A percentile compares a stretch with the other conserved stretches of the same genome.
Conservation (phyloP, 2,329 filamentous ascomycete genomes). For the Periconia sp. region DNA sequence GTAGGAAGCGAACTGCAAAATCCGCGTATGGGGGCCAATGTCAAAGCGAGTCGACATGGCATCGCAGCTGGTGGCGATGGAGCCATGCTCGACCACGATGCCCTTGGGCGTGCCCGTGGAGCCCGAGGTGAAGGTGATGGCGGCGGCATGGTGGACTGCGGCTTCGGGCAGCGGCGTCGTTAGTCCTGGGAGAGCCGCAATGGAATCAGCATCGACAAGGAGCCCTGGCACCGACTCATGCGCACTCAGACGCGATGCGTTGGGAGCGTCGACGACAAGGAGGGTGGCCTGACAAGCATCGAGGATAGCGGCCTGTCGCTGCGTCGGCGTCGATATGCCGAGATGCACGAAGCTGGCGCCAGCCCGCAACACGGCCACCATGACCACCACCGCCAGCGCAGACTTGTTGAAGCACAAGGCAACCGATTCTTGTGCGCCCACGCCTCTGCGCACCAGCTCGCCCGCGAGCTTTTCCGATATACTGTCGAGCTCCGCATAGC, state of each 20-base stretch:
- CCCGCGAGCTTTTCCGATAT: conserved; percentile 8
- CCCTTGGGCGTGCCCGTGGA: conserved; percentile 56
- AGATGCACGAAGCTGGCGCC: conserved; percentile 47
- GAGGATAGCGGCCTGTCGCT: conserved; percentile 2
- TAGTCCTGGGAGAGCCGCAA: neutral
- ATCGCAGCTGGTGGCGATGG: conserved; percentile 54
- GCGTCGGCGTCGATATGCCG: conserved; percentile 12
- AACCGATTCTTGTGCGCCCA: conserved; percentile 9
- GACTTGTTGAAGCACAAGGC: conserved; percentile 23
- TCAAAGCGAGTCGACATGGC: conserved; percentile 52
- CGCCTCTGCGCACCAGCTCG: conserved; percentile 7
- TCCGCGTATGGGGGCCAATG: conserved; percentile 52
- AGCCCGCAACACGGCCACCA: conserved; percentile 49
- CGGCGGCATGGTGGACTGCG: conserved; percentile 56
- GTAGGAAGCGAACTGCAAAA: conserved; percentile 49
- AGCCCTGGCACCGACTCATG: neutral
- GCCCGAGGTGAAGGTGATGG: conserved; percentile 61
- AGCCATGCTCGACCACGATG: conserved; percentile 65
- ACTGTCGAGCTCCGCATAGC: conserved; percentile 14
- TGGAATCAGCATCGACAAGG: conserved; percentile 9
- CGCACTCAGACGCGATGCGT: neutral
- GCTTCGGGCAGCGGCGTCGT: conserved; percentile 1
- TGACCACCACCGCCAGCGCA: conserved; percentile 31
- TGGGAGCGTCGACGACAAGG: neutral
- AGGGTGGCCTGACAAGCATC: neutral